Conservation (phyloP, 768 basidiomycete species). For the Serpula lacrymans region DNA sequence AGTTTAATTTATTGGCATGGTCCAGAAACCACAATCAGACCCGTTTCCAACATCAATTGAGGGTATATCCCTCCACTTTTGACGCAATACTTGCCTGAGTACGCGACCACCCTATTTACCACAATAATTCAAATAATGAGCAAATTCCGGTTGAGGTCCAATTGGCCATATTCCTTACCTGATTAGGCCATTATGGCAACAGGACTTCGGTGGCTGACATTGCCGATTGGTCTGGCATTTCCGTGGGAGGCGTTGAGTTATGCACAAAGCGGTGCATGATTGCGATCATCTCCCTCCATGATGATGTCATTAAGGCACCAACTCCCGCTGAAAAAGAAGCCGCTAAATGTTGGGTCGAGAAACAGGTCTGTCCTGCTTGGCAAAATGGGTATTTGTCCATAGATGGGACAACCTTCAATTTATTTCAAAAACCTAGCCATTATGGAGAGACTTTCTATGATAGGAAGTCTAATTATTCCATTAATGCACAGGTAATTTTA, state of each 20-base stretch:
- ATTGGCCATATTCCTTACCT: constrained; percentile 26
- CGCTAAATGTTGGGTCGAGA: constrained; percentile 20
- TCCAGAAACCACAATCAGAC: no score
- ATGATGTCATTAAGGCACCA: constrained; percentile 24
- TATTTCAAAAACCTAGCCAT: constrained; percentile 13
- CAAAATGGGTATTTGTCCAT: constrained; percentile 16
- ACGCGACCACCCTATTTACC: constrained; percentile 24
- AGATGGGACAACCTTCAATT: constrained; percentile 13
- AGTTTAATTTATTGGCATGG: no score
- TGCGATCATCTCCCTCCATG: constrained; percentile 30
- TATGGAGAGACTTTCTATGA: constrained; percentile 15
- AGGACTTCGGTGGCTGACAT: constrained; percentile 26
- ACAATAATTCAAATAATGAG: constrained; percentile 21
- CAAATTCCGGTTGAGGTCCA: constrained; percentile 30
- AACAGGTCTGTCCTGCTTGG: constrained; percentile 16
- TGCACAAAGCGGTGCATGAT: constrained; percentile 27
- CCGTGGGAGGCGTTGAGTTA: constrained; percentile 26
- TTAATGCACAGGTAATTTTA: constrained; percentile 14
- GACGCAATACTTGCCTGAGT: no score
- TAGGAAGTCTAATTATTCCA: constrained; percentile 17
- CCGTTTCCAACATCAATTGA: no score
- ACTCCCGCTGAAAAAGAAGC: constrained; percentile 15
- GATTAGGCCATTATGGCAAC: constrained; percentile 28
- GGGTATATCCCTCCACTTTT: no score
- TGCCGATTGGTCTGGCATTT: constrained; percentile 22